Evolutionary conservation across 1,284 basidiomycete species (phyloP), one percentile per base, ranked within the genome.

Genomic region (Papiliotrema nemorosa): DNA sequence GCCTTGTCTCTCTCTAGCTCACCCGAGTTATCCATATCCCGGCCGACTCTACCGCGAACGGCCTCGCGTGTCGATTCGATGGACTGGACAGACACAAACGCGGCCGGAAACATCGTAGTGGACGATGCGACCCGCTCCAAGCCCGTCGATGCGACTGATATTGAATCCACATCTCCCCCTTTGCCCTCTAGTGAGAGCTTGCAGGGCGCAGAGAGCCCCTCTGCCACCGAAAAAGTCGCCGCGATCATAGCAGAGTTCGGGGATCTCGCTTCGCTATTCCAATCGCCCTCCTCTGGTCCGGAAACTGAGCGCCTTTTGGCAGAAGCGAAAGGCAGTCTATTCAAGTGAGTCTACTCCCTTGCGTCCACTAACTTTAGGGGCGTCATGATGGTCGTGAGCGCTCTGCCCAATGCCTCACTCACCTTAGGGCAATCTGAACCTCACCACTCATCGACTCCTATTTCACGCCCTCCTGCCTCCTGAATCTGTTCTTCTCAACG

Each of bases 401-500:
- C 47, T 20, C 40, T 29, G 36, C 25, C 40, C 48, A 18, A 46
- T 46, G 44, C 47, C 53, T 52, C 33, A 57, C 18, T 44, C 5
- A 53, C 31, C 12, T 7, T 78, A 80, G 57, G 83, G 84, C n/a
- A 81, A 82, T 45, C 73, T 84, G 24, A 82, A 84, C 63, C 70
- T 85, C 21, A 86, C 84, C 0, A 83, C 81, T 2, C 82, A 85
- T 64, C 78, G 84, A 6, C 55, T 85, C 14, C 67, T 82, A 0
- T 86, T 86, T 64, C 84, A 85, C 59, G 84, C 84, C 1, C 80
- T 82, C 5, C 64, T 85, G 16, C 78, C 83, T 3, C 77, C 81
- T 0, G 77, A 78, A 13, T 47, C 49, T 9, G 57, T 48, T 4
- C 41, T 39, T 22, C 22, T 25, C 49, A 12, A 44, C 27, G 53